Evolutionary conservation across 208 protist species (phyloP).

Genomic region (Leishmania guyanensis): DNA sequence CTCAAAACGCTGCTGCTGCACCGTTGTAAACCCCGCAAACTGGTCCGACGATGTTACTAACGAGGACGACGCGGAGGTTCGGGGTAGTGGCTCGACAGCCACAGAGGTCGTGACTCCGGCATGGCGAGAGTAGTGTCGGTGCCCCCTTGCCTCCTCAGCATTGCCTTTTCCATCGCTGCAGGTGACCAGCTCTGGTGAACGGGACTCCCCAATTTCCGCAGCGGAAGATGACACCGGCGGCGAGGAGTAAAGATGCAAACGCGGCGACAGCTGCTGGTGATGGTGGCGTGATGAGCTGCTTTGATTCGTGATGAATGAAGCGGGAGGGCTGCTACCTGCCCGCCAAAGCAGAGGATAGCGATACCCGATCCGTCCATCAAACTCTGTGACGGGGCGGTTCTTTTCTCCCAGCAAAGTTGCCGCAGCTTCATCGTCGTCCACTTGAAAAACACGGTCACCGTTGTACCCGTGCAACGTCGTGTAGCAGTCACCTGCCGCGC

Average conservation of each 20-base stretch:
- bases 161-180: conserved; percentile 5
- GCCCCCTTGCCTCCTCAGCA: conserved; percentile 16
- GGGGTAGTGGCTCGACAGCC: conserved; percentile 1
- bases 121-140: conserved; percentile 19
- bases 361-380: conserved; percentile 12
- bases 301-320: not conserved
- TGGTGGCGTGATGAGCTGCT: conserved; percentile 10
- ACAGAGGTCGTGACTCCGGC: conserved; percentile 1
- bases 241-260: conserved; percentile 4
- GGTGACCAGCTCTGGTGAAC: not conserved
- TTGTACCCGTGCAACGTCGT: not conserved
- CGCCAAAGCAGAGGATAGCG: conserved; percentile 6
- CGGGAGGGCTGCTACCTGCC: conserved; percentile 5
- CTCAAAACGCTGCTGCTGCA: conserved; percentile 36
- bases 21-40: conserved; percentile 21
- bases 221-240: not conserved
- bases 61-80: not conserved
- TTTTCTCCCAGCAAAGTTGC: conserved; percentile 6
- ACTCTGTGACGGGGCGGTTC: not conserved
- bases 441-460: conserved; percentile 14
- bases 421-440: conserved; percentile 12
- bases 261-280: conserved; percentile 9
- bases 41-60: conserved; percentile 12
- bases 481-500: not conserved
- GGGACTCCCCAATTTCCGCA: not conserved